Evolutionary conservation across 345 rosid genomes (phyloP).

Genomic region (Excoecaria agallocha): DNA sequence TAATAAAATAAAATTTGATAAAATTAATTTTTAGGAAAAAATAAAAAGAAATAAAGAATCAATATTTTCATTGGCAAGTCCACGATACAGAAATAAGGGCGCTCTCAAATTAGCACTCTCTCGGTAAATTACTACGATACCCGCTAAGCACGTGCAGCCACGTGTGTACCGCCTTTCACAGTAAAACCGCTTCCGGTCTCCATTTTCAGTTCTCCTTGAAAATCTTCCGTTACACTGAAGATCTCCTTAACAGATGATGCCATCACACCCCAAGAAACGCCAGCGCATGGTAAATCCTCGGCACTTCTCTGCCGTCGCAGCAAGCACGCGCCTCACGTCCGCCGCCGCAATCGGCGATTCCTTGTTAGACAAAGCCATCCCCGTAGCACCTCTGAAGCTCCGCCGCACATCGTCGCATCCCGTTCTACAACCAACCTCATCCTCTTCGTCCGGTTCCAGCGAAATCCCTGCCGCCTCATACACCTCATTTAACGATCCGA

Average conservation of each 20-base stretch:
- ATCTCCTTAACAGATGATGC: slow-evolving; percentile 20
- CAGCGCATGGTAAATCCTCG: slow-evolving; percentile 32
- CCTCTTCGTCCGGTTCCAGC: not conserved
- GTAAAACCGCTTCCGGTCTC: not conserved
- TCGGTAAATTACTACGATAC: not conserved
- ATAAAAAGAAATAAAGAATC: too few relatives aligned
- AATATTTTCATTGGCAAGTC: not conserved
- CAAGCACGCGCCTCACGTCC: slow-evolving; percentile 30
- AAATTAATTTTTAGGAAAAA: too few relatives aligned
- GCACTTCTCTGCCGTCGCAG: slow-evolving; percentile 20
- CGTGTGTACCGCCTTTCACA: not conserved
- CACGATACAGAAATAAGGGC: not conserved
- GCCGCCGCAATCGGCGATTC: slow-evolving; percentile 23
- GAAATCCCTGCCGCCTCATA: not conserved
- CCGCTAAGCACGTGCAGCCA: not conserved
- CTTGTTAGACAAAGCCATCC: slow-evolving; percentile 17
- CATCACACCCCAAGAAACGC: slow-evolving; percentile 36
- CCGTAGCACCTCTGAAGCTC: slow-evolving; percentile 34
- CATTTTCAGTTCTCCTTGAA: not conserved
- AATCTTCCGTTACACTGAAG: not conserved
- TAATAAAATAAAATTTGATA: too few relatives aligned
- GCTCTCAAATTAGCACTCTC: not conserved
- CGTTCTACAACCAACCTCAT: slow-evolving; percentile 20
- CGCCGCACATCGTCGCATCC: slow-evolving; percentile 38
- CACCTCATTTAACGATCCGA: slow-evolving; percentile 38